These are phyloP conservation scores for Odontarrhena argentea DNA, from an alignment of 345 rosid genomes.

Conservation along the genomic window DNA sequence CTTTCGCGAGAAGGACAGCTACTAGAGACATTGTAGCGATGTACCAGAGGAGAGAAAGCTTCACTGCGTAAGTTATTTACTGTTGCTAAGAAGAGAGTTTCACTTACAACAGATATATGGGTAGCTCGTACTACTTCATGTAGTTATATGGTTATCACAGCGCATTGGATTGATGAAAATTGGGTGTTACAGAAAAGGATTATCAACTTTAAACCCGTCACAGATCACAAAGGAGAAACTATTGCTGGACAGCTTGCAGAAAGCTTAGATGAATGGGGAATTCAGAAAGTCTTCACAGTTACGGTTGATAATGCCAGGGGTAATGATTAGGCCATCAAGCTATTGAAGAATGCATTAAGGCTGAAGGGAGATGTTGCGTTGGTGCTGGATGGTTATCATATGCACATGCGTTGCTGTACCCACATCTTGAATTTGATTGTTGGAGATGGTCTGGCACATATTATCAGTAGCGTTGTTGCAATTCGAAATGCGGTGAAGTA, in stretches of 20 bases:
- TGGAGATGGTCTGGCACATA: too few species aligned
- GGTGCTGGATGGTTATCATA: too few species aligned
- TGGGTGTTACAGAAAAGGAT: constrained; percentile 2
- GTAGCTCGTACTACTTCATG: neutral
- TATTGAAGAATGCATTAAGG: neutral
- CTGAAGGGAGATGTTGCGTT: too few species aligned
- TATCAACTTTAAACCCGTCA: neutral
- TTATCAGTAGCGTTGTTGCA: too few species aligned
- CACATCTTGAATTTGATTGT: too few species aligned
- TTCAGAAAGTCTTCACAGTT: constrained; percentile 5
- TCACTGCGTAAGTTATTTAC: neutral
- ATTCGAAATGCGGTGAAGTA: too few species aligned
- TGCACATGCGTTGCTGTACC: too few species aligned
- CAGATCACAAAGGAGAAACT: neutral
- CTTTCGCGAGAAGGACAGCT: neutral
- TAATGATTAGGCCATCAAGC: neutral
- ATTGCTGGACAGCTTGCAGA: neutral
- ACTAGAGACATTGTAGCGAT: neutral
- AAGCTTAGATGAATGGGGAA: constrained; percentile 5
- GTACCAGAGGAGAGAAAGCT: neutral
- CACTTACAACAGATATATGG: neutral
- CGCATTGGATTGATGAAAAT: neutral
- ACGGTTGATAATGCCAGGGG: neutral
- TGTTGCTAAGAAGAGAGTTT: neutral
- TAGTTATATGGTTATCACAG: constrained; percentile 1